Evolutionary conservation across 2,329 filamentous ascomycete genomes (phyloP), one percentile per base, ranked within the genome.

Genomic region (Fusarium tupiense): DNA sequence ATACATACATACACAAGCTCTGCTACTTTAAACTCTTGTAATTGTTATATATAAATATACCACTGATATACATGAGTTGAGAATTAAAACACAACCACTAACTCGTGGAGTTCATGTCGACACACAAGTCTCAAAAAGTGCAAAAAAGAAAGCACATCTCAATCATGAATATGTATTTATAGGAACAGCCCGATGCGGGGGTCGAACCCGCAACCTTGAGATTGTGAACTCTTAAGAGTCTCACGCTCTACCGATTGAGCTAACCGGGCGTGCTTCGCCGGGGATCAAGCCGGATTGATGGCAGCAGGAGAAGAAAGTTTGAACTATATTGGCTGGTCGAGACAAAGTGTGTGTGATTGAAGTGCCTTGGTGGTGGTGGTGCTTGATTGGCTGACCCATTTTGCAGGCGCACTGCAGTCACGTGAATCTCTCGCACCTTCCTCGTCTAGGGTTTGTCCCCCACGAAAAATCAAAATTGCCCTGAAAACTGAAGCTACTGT

Each of bases 231-330:
- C 76, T 19, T 88, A 87, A 88, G 89, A 91, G 90, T 91, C 89
- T 90, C 86, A 91, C 89, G 89, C 89, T 91, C 89, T 91, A 91
- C 78, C 78, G 79, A 80, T 80, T 79, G 77, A 80, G 76, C 77
- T 78, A 79, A 77, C 76, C 77, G 82, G 80, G 81, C 80, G 82
- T 82, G 82, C 82, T 81, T 86, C 84, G 85, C 87, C 87, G 87
- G 85, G 84, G 84, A 87, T 73, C 57, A 54, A 59, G 64, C 70
- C 70, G 59, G 50, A 46, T 54, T 73, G 54, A 41, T 56, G 77
- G 72, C 73, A 26, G 8, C 22, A 33, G 38, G 9, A 3, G 5
- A 3, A 54, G 16, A 38, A 38, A 57, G 31, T n/a, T 2, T 0
- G 5, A 1, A 0, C 2, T 44, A 50, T 66, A 14, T 58, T 14